Percentiles rank a stretch among this genome's conserved stretches.
These are phyloP conservation scores for Prunus mume DNA, from an alignment of 306 rosid genomes.

Conservation along the genomic window DNA sequence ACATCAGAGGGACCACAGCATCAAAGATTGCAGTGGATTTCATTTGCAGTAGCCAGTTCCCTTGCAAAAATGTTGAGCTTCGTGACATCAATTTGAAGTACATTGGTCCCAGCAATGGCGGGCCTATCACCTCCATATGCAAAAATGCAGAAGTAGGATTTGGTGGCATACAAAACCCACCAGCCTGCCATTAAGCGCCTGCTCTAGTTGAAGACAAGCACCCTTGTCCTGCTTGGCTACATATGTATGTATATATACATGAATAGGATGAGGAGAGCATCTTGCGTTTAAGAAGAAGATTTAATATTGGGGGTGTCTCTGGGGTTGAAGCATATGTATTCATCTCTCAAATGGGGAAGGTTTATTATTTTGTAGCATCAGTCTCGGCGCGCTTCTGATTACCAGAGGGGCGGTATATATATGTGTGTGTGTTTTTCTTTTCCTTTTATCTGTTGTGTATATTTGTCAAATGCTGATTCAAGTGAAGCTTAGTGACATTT, in stretches of 20 bases:
- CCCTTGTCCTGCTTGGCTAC: background rate
- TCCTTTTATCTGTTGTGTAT: background rate
- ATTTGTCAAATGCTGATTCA: too few relatives aligned
- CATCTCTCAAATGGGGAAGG: background rate
- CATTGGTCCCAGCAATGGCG: background rate
- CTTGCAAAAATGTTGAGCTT: slow-evolving; percentile 49
- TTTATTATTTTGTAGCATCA: background rate
- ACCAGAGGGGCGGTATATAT: background rate
- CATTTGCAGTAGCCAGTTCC: slow-evolving; percentile 51
- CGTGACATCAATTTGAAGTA: slow-evolving; percentile 38
- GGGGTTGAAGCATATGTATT: too few relatives aligned
- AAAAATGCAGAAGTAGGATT: slow-evolving; percentile 36
- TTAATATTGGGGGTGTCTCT: too few relatives aligned
- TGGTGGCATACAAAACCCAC: slow-evolving; percentile 40
- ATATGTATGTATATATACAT: background rate
- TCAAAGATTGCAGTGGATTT: slow-evolving; percentile 47
- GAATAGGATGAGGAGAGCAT: background rate
- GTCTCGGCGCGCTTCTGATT: background rate
- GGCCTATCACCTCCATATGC: slow-evolving; percentile 33
- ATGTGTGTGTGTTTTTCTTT: background rate
- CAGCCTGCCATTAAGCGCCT: slow-evolving; percentile 33
- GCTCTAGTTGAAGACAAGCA: background rate
- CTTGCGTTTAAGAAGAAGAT: too few relatives aligned
- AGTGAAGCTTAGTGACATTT: slow-evolving; percentile 15
- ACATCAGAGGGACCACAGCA: slow-evolving; percentile 51